phyloP scores from a whole-genome alignment of 1,284 basidiomycete genomes.

The Tremellales sp. region DNA sequence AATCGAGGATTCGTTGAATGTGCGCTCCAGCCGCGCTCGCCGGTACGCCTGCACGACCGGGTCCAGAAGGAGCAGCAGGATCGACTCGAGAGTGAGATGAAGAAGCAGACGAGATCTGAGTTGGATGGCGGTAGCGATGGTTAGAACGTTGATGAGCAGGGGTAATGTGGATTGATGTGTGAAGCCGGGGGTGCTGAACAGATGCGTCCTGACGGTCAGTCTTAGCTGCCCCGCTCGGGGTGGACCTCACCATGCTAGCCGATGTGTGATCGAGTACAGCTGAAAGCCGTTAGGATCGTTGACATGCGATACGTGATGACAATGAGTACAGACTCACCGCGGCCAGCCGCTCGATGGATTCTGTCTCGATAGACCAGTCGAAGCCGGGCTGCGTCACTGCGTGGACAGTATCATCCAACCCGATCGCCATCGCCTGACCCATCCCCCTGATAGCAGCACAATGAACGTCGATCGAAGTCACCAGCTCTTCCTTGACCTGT shows the following conservation, averaged over 20 bases:
- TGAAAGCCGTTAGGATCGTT: background rate
- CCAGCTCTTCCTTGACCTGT: background rate
- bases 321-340: background rate
- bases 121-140: background rate
- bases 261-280: background rate
- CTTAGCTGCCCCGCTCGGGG: background rate
- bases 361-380: background rate
- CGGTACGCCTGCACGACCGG: background rate
- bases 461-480: background rate
- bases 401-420: background rate
- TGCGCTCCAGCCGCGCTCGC: background rate
- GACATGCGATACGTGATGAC: background rate
- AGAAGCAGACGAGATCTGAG: background rate
- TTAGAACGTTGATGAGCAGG: background rate
- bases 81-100: background rate
- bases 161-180: background rate
- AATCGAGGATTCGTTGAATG: background rate
- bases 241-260: background rate
- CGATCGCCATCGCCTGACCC: background rate
- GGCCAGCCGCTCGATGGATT: background rate
- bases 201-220: background rate
- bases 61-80: background rate
- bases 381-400: background rate
- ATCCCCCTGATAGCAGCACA: background rate
- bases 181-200: background rate